Evolutionary conservation across 2,329 filamentous ascomycete species (phyloP).

Genomic region (Curvularia lunata): DNA sequence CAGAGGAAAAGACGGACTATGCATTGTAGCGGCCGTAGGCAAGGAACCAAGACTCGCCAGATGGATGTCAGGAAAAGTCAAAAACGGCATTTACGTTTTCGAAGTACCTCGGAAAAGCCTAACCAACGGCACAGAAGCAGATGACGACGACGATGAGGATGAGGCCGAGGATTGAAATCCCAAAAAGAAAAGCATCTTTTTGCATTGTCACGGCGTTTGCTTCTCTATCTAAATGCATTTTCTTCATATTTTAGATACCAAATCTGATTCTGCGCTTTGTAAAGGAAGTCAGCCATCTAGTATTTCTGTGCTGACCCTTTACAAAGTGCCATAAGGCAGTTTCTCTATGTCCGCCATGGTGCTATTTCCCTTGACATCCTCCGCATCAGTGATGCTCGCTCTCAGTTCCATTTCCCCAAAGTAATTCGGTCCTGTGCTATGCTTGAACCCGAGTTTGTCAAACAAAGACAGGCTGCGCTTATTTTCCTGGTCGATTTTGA

Average conservation of each 20-base stretch:
- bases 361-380: background rate
- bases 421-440: conserved; percentile 63
- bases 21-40: conserved; percentile 83
- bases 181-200: conserved; percentile 16
- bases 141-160: conserved; percentile 15
- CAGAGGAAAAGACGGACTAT: conserved; percentile 73
- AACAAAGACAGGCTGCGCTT: conserved; percentile 65
- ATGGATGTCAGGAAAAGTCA: conserved; percentile 73
- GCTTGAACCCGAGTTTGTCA: conserved; percentile 64
- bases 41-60: conserved; percentile 85
- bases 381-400: background rate
- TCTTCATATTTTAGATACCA: conserved; percentile 27
- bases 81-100: conserved; percentile 87
- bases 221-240: background rate
- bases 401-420: conserved; percentile 69
- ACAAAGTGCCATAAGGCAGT: background rate
- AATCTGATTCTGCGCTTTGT: conserved; percentile 17
- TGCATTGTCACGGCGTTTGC: conserved; percentile 17
- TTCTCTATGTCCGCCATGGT: background rate
- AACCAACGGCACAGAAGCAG: conserved; percentile 24
- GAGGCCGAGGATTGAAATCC: background rate
- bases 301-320: background rate
- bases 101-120: conserved; percentile 66
- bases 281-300: background rate
- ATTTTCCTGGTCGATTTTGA: conserved; percentile 68